A percentile compares a stretch with the other conserved stretches of the same genome.
These are phyloP conservation scores for Nannochloropsis gaditana DNA, from an alignment of 108 stramenopile genomes.

Conservation along the genomic window DNA sequence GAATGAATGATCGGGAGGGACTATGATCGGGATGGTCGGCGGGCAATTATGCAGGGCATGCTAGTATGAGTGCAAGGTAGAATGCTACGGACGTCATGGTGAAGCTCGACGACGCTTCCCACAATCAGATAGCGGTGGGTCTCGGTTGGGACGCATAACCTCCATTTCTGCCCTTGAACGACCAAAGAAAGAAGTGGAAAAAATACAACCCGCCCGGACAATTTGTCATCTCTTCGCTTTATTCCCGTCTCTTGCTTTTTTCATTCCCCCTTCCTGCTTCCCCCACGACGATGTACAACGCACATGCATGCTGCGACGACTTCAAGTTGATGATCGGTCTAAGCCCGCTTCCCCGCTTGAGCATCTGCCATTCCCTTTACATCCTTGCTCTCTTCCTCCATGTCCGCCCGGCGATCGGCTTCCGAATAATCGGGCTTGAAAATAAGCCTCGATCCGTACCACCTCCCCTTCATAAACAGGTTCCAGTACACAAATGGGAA, in stretches of 20 bases:
- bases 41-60: too few relatives aligned
- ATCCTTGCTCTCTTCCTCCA: background rate
- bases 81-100: too few relatives aligned
- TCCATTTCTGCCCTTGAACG: too few relatives aligned
- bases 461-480: background rate
- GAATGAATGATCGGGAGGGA: too few relatives aligned
- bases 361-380: background rate
- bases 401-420: background rate
- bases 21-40: too few relatives aligned
- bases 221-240: background rate
- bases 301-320: too few relatives aligned
- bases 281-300: background rate
- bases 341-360: background rate
- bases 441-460: slow-evolving; percentile 22
- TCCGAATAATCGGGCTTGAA: slow-evolving; percentile 5
- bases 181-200: background rate
- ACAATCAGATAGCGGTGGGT: too few relatives aligned
- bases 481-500: slow-evolving; percentile 24
- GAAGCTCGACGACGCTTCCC: too few relatives aligned
- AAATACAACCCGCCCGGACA: background rate
- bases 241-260: background rate
- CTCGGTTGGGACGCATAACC: too few relatives aligned
- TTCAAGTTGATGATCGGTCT: background rate
- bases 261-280: background rate
- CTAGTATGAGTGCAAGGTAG: too few relatives aligned